These are phyloP conservation scores for Alternaria panax DNA, from an alignment of 2,329 filamentous ascomycete genomes.

Conservation along the genomic window DNA sequence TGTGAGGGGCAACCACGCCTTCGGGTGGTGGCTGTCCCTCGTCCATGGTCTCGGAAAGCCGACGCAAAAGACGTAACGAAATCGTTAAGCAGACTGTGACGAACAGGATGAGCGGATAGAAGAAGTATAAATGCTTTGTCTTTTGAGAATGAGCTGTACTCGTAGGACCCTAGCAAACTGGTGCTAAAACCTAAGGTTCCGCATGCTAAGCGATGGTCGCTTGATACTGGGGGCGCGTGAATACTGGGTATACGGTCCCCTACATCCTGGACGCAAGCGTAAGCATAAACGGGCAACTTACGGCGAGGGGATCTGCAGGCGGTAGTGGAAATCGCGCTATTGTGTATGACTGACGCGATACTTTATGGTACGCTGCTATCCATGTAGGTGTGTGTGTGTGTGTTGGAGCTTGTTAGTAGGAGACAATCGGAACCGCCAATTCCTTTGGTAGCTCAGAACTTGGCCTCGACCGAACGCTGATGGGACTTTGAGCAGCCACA, in stretches of 20 bases:
- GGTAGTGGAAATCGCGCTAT: background rate
- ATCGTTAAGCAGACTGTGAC: conserved; percentile 24
- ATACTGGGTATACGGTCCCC: conserved; percentile 25
- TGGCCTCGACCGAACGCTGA: conserved; percentile 16
- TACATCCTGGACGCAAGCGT: conserved; percentile 16
- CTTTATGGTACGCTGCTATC: background rate
- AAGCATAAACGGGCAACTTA: conserved; percentile 20
- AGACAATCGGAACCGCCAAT: conserved; percentile 3
- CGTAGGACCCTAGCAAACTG: conserved; percentile 11
- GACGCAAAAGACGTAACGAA: conserved; percentile 23
- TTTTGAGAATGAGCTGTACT: conserved; percentile 12
- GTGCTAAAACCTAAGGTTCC: conserved; percentile 28
- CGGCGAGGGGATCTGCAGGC: conserved; percentile 12
- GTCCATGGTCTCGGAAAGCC: conserved; percentile 47
- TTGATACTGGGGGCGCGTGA: conserved; percentile 31
- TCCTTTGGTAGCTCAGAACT: conserved; percentile 14
- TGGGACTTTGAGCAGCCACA: conserved; percentile 4
- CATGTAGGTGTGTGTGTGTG: background rate
- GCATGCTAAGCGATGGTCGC: conserved; percentile 27
- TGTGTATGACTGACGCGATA: conserved; percentile 5
- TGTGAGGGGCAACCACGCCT: conserved; percentile 45
- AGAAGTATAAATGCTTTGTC: conserved; percentile 5
- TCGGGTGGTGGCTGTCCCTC: conserved; percentile 49
- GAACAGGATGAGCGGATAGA: conserved; percentile 19
- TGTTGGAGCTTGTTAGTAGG: conserved; percentile 8